Percentiles rank a stretch among this genome's conserved stretches.
Evolutionary conservation across 2,329 filamentous ascomycete species (phyloP).

Genomic region (Claviceps africana): DNA sequence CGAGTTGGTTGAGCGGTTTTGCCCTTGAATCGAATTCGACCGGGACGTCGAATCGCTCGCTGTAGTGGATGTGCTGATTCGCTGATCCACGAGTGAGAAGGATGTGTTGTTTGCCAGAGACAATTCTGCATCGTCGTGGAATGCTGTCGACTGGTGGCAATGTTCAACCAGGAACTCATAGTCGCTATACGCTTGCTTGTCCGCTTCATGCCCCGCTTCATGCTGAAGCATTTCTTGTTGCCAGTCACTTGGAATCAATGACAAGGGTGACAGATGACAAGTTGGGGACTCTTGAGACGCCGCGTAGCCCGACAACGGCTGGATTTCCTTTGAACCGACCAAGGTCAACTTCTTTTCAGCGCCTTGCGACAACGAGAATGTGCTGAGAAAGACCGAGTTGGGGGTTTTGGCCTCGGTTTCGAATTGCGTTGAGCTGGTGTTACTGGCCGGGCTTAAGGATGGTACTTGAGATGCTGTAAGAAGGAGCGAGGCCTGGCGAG

Average conservation of each 20-base stretch:
- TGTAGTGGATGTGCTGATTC: conserved; percentile 42
- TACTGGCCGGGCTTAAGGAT: conserved; percentile 35
- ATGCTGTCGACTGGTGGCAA: conserved; percentile 6
- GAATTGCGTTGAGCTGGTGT: conserved; percentile 20
- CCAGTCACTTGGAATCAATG: conserved; percentile 48
- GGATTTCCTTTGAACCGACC: conserved; percentile 20
- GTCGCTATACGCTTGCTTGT: conserved; percentile 16
- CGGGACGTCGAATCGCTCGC: conserved; percentile 33
- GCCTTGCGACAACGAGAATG: conserved; percentile 36
- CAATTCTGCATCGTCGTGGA: conserved; percentile 9
- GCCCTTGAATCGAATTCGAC: conserved; percentile 33
- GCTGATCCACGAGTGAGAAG: conserved; percentile 19
- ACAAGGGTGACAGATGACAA: conserved; percentile 44
- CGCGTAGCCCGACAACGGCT: conserved; percentile 32
- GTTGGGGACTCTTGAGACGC: conserved; percentile 46
- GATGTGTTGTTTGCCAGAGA: conserved; percentile 8
- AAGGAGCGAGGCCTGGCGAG: conserved; percentile 13
- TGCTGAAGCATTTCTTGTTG: conserved; percentile 38
- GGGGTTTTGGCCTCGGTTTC: conserved; percentile 31
- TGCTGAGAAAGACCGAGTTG: conserved; percentile 26
- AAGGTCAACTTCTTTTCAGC: conserved; percentile 18
- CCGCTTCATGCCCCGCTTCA: conserved; percentile 13
- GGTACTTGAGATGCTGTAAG: conserved; percentile 27
- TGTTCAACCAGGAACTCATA: conserved; percentile 15
- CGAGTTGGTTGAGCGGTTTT: conserved; percentile 40